These are phyloP conservation scores for Botrytis fragariae DNA, from an alignment of 2,329 filamentous ascomycete species.

Conservation along the genomic window DNA sequence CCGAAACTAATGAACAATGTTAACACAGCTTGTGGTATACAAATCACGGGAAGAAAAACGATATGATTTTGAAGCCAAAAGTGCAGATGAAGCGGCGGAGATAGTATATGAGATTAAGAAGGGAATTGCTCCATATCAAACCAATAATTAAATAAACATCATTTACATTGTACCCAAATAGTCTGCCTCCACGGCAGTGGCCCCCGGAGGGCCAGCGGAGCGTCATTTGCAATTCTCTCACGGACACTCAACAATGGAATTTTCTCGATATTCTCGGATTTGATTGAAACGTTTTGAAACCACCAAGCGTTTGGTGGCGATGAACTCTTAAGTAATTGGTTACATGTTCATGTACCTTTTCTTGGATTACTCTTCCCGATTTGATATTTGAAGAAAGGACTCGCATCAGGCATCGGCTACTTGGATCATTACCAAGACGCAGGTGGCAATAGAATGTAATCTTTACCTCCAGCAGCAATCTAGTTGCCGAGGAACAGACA, in stretches of 20 bases:
- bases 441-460: background rate
- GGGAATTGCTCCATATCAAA: conserved; percentile 63
- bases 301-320: background rate
- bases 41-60: conserved; percentile 73
- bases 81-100: conserved; percentile 68
- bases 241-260: background rate
- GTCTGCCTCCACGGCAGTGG: background rate
- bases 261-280: background rate
- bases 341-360: background rate
- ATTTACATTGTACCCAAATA: background rate
- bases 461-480: background rate
- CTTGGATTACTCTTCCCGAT: background rate
- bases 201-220: background rate
- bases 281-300: background rate
- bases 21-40: conserved; percentile 62
- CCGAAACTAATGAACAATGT: background rate
- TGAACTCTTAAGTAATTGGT: background rate
- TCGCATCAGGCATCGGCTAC: background rate
- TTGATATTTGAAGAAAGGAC: background rate
- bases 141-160: conserved; percentile 19
- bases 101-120: conserved; percentile 78
- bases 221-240: background rate
- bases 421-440: background rate
- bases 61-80: conserved; percentile 82
- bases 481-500: no score